These are phyloP conservation scores for Zasmidium citrigriseum DNA, from an alignment of 2,329 filamentous ascomycete genomes.

Conservation along the genomic window DNA sequence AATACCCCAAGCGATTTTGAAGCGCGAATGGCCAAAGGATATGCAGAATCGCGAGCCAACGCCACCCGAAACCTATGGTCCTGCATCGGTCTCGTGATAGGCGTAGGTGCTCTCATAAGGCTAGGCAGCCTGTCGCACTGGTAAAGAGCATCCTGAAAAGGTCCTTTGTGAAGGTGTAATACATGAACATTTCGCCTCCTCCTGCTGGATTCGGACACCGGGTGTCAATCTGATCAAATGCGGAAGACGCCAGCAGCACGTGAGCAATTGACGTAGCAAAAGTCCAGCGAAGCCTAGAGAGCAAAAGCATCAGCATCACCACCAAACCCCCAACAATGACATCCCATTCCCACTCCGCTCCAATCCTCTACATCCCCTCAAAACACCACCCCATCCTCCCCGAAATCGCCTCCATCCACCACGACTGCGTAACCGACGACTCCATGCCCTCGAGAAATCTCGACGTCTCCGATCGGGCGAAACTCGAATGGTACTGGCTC, in stretches of 20 bases:
- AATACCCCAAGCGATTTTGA: slow-evolving; percentile 1
- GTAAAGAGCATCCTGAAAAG: too few relatives aligned
- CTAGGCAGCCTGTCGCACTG: background rate
- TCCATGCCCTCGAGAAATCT: slow-evolving; percentile 60
- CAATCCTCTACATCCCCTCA: slow-evolving; percentile 19
- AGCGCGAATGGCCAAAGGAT: background rate
- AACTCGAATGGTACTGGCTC: slow-evolving; percentile 60
- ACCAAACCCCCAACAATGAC: background rate
- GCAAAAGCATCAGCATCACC: too few relatives aligned
- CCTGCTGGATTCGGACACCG: background rate
- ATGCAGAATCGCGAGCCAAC: background rate
- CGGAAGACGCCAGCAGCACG: too few relatives aligned
- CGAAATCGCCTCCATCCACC: slow-evolving; percentile 60
- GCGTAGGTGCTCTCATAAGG: background rate
- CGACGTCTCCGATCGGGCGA: slow-evolving; percentile 39
- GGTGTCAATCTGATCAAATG: background rate
- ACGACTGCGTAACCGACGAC: slow-evolving; percentile 60
- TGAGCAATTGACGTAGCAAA: too few relatives aligned
- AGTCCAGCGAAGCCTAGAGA: too few relatives aligned
- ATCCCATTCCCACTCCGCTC: slow-evolving; percentile 18
- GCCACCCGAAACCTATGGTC: background rate
- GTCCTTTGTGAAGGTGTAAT: background rate
- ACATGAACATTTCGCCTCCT: background rate
- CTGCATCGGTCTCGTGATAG: background rate
- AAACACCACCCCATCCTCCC: slow-evolving; percentile 55